These are phyloP conservation scores for sweet orange (Citrus sinensis) DNA, from an alignment of 345 rosid species.

Conservation along the genomic window DNA sequence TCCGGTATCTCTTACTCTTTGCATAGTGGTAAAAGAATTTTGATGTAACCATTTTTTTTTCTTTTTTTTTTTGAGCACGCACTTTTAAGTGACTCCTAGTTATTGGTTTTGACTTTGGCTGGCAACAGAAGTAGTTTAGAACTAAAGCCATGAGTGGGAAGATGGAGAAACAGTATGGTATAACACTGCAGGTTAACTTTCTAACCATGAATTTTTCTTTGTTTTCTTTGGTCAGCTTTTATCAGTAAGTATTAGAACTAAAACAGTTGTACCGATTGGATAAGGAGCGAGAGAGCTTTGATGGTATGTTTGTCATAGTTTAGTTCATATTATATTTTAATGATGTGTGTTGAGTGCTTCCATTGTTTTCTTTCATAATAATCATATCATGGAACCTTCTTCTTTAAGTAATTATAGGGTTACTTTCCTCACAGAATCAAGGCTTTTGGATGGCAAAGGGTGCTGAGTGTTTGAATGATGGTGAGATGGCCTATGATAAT, in stretches of 20 bases:
- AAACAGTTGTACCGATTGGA: background rate
- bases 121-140: background rate
- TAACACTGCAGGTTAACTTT: background rate
- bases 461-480: conserved; percentile 31
- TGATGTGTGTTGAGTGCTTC: conserved; percentile 1
- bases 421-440: conserved; percentile 40
- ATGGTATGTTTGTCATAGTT: background rate
- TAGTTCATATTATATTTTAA: background rate
- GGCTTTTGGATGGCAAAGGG: conserved; percentile 43
- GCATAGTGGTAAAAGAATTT: background rate
- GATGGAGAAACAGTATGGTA: background rate
- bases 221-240: background rate
- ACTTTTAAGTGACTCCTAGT: background rate
- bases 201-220: background rate
- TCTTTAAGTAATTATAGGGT: background rate
- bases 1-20: background rate
- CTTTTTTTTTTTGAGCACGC: background rate
- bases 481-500: conserved; percentile 33
- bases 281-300: background rate
- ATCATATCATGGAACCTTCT: background rate
- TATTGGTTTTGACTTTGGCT: background rate
- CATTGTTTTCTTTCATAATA: background rate
- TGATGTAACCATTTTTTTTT: background rate
- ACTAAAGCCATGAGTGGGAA: background rate
- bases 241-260: background rate